phyloP scores from a whole-genome alignment of 352 stramenopile species.

The Globisporangium irregulare region DNA sequence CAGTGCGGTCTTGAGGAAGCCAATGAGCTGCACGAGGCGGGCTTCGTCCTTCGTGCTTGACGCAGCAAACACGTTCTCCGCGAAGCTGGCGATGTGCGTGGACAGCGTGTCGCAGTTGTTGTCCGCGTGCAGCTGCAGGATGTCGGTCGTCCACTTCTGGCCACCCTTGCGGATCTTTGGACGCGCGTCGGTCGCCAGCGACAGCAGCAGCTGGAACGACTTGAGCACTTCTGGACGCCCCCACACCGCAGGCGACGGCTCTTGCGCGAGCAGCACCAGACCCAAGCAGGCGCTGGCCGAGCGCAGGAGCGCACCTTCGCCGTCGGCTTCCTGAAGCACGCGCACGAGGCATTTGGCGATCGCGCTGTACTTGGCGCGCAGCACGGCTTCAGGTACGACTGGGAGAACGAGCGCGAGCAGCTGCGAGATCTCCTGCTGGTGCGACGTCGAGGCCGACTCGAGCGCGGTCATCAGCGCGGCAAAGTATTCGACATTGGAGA shows the following conservation, averaged over 20 bases:
- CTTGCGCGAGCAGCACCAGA: conserved; percentile 64
- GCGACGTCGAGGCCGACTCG: conserved; percentile 63
- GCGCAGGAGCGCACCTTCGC: conserved; percentile 58
- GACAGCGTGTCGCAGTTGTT: conserved; percentile 76
- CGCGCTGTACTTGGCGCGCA: conserved; percentile 77
- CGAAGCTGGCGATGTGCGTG: conserved; percentile 86
- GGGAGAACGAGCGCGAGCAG: conserved; percentile 77
- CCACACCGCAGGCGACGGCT: conserved; percentile 61
- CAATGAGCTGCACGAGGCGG: conserved; percentile 71
- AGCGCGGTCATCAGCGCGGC: conserved; percentile 85
- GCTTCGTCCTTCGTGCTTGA: conserved; percentile 70
- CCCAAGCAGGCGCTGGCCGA: conserved; percentile 64
- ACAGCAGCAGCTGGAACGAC: conserved; percentile 77
- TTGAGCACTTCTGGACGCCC: conserved; percentile 63
- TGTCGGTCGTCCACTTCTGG: conserved; percentile 70
- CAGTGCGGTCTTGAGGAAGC: conserved; percentile 75
- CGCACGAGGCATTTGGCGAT: conserved; percentile 65
- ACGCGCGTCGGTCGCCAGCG: conserved; percentile 70
- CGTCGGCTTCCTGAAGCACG: conserved; percentile 68
- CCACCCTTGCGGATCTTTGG: conserved; percentile 84
- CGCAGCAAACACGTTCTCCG: conserved; percentile 74
- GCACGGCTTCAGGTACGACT: conserved; percentile 62
- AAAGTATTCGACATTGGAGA: conserved; percentile 86
- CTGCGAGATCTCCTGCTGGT: conserved; percentile 76
- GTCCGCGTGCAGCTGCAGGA: conserved; percentile 68